phyloP scores from a whole-genome alignment of 169 alveolate genomes.

The Plasmodium gaboni region DNA sequence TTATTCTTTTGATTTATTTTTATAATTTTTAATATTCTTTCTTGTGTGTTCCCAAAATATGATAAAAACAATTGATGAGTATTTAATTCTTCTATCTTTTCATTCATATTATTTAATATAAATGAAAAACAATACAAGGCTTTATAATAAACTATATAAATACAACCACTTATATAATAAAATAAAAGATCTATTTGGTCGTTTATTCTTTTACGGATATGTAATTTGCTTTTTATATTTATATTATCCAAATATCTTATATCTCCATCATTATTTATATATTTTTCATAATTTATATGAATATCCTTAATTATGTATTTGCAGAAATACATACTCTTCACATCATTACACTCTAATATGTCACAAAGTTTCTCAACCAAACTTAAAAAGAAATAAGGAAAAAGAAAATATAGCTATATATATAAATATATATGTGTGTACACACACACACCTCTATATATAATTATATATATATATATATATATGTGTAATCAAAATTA shows the following conservation, averaged over 20 bases:
- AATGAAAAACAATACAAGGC: conserved; percentile 25
- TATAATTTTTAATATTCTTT: conserved; percentile 23
- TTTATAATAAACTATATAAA: conserved; percentile 48
- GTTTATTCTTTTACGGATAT: conserved; percentile 13
- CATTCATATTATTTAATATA: conserved; percentile 5
- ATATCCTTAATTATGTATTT: conserved; percentile 30
- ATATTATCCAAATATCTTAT: conserved; percentile 48
- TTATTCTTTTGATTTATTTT: conserved; percentile 33
- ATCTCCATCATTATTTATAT: conserved; percentile 67
- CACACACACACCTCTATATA: neutral
- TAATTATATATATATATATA: neutral
- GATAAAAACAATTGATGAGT: conserved; percentile 10
- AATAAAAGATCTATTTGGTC: conserved; percentile 23
- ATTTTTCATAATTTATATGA: conserved; percentile 42
- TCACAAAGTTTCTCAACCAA: conserved; percentile 28
- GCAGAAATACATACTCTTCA: conserved; percentile 55
- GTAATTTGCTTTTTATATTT: conserved; percentile 31
- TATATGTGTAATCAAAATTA: neutral
- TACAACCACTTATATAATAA: conserved; percentile 39
- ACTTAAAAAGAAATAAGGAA: conserved; percentile 5
- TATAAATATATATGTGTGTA: neutral
- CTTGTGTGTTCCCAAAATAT: conserved; percentile 27
- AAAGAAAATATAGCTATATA: neutral
- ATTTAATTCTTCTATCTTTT: conserved; percentile 4
- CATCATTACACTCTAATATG: conserved; percentile 52